These are phyloP conservation scores for Picea glauca DNA, from an alignment of 75 land plant species.

Conservation along the genomic window DNA sequence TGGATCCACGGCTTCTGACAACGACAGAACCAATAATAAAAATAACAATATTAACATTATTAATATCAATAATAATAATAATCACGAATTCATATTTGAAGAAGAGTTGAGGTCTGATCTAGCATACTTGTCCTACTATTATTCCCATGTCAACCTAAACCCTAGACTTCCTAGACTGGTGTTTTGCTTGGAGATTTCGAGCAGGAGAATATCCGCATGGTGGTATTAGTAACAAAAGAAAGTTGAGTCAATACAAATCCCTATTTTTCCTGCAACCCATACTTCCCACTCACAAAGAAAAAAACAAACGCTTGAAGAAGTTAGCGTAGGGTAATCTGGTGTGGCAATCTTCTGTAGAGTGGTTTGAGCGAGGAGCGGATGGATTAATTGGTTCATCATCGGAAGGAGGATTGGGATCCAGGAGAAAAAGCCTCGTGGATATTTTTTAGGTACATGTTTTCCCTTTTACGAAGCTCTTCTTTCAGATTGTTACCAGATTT, in stretches of 20 bases:
- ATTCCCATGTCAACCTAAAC: conserved; percentile 72
- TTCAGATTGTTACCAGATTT: too few relatives aligned
- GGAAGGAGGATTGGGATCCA: conserved; percentile 37
- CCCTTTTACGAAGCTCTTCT: too few relatives aligned
- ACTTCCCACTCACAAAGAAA: conserved; percentile 37
- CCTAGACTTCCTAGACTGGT: conserved; percentile 86
- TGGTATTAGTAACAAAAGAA: conserved; percentile 56
- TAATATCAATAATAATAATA: conserved; percentile 14
- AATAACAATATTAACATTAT: background rate
- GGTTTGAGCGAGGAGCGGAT: conserved; percentile 47
- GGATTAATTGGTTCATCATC: conserved; percentile 31
- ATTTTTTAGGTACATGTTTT: conserved; percentile 54
- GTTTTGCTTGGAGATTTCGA: conserved; percentile 66
- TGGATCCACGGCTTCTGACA: background rate
- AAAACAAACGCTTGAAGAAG: conserved; percentile 30
- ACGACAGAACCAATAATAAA: background rate
- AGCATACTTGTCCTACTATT: conserved; percentile 85
- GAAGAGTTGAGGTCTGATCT: conserved; percentile 84
- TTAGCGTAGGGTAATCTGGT: conserved; percentile 17
- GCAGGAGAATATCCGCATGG: conserved; percentile 42
- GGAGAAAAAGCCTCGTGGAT: conserved; percentile 76
- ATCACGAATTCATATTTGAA: conserved; percentile 43
- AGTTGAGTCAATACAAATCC: conserved; percentile 46
- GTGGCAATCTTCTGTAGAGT: conserved; percentile 30
- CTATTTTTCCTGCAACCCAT: conserved; percentile 75